Conservation (phyloP, 495 filamentous ascomycete species). For the Pseudevernia furfuracea region DNA sequence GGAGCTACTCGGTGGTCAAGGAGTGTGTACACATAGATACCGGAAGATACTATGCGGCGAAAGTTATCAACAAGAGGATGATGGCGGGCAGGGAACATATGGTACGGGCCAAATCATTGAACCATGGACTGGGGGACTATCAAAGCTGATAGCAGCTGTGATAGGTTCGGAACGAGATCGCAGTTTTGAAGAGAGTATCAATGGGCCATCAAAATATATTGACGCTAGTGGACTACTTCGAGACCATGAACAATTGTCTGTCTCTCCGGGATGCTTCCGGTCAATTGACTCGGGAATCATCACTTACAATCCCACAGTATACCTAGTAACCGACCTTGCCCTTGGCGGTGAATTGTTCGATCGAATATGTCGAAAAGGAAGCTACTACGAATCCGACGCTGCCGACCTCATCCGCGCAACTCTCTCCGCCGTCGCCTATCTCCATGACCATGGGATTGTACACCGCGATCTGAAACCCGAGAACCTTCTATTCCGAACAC, state of each 20-base stretch:
- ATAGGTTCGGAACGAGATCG: slow-evolving; percentile 96
- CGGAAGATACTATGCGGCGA: slow-evolving; percentile 94
- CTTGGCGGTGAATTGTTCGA: slow-evolving; percentile 96
- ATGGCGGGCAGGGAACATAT: slow-evolving; percentile 98
- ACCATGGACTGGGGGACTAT: background rate
- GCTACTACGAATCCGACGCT: slow-evolving; percentile 94
- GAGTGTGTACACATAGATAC: slow-evolving; percentile 99
- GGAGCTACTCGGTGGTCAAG: slow-evolving; percentile 98
- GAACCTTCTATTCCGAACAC: slow-evolving; percentile 49
- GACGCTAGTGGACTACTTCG: slow-evolving; percentile 96
- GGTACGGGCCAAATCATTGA: slow-evolving; percentile 44
- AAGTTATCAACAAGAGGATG: slow-evolving; percentile 97
- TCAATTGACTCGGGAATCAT: background rate
- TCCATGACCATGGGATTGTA: slow-evolving; percentile 97
- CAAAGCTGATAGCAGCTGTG: slow-evolving; percentile 9
- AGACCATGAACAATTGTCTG: slow-evolving; percentile 95
- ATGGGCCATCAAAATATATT: slow-evolving; percentile 98
- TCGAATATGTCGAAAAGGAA: slow-evolving; percentile 95
- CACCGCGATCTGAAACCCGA: slow-evolving; percentile 69
- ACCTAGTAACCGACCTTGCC: slow-evolving; percentile 94
- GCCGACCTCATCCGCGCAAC: slow-evolving; percentile 92
- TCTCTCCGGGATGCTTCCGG: background rate
- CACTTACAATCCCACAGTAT: slow-evolving; percentile 47
- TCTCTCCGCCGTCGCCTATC: slow-evolving; percentile 92
- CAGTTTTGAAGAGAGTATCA: slow-evolving; percentile 88